Percentiles rank a stretch among this genome's conserved stretches.
phyloP scores from a whole-genome alignment of 352 stramenopile species.

The Albugo candida region DNA sequence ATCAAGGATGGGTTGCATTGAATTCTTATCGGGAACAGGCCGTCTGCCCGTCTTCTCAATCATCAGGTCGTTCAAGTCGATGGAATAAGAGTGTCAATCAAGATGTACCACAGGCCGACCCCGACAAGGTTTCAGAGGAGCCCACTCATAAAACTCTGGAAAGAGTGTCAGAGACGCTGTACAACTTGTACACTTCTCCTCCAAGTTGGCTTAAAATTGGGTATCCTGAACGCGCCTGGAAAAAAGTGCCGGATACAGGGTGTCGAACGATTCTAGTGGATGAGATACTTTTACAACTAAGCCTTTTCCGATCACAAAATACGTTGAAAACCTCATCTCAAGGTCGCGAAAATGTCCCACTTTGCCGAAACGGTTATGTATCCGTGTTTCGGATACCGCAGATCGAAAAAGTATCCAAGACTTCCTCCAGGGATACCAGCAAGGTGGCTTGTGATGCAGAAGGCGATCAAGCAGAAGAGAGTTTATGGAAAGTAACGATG shows the following conservation, averaged over 20 bases:
- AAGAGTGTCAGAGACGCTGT: slow-evolving; percentile 51
- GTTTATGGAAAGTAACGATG: slow-evolving; percentile 16
- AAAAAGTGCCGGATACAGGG: slow-evolving; percentile 54
- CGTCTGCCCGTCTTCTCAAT: too few relatives aligned
- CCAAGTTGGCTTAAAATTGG: slow-evolving; percentile 66
- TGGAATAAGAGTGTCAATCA: too few relatives aligned
- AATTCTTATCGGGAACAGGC: slow-evolving; percentile 11
- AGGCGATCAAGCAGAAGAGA: not conserved
- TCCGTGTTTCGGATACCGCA: slow-evolving; percentile 23
- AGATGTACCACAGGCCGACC: too few relatives aligned
- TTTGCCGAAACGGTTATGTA: slow-evolving; percentile 31
- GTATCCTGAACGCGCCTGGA: slow-evolving; percentile 59
- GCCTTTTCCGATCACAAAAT: slow-evolving; percentile 46
- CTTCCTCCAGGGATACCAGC: too few relatives aligned
- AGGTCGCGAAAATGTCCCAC: slow-evolving; percentile 38
- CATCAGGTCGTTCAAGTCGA: too few relatives aligned
- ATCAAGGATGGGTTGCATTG: slow-evolving; percentile 58
- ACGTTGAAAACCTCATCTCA: slow-evolving; percentile 53
- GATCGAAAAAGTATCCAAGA: slow-evolving; percentile 16
- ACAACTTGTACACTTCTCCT: slow-evolving; percentile 55
- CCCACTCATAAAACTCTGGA: slow-evolving; percentile 17
- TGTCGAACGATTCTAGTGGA: slow-evolving; percentile 43
- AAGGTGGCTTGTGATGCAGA: too few relatives aligned
- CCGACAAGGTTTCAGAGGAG: too few relatives aligned
- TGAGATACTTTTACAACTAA: slow-evolving; percentile 52